Percentiles rank a stretch among this genome's conserved stretches.
These are phyloP conservation scores for Chrysoporthe austroafricana DNA, from an alignment of 2,329 filamentous ascomycete species.

Conservation along the genomic window DNA sequence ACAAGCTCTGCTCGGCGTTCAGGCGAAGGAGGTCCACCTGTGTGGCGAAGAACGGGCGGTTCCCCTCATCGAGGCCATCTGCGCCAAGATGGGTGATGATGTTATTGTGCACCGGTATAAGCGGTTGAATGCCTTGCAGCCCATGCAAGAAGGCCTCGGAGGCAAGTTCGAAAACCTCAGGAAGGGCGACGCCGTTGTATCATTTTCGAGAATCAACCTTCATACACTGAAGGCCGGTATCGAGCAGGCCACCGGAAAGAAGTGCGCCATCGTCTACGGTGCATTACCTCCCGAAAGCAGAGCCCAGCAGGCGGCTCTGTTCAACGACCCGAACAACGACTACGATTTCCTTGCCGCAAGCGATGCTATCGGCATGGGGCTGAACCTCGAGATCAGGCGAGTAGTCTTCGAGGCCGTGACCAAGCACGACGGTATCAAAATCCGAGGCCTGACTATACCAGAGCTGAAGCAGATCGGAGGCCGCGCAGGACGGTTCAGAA, in stretches of 20 bases:
- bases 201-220: constrained; percentile 81
- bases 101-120: constrained; percentile 82
- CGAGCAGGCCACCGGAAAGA: constrained; percentile 73
- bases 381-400: constrained; percentile 90
- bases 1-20: constrained; percentile 82
- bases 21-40: constrained; percentile 87
- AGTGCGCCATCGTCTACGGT: constrained; percentile 93
- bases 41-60: constrained; percentile 89
- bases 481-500: constrained; percentile 83
- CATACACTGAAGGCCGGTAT: constrained; percentile 80
- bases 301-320: constrained; percentile 86
- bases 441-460: constrained; percentile 66
- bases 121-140: constrained; percentile 76
- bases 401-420: constrained; percentile 80
- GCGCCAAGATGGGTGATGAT: constrained; percentile 78
- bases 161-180: constrained; percentile 68
- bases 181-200: constrained; percentile 90
- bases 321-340: constrained; percentile 94
- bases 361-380: constrained; percentile 95
- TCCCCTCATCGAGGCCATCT: constrained; percentile 76
- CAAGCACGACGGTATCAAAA: constrained; percentile 69
- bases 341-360: constrained; percentile 95
- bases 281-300: constrained; percentile 89
- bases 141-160: constrained; percentile 65
- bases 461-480: constrained; percentile 96